Base-by-base conservation (phyloP, 2,329 filamentous ascomycete genomes). In the Pseudocercospora musae region DNA sequence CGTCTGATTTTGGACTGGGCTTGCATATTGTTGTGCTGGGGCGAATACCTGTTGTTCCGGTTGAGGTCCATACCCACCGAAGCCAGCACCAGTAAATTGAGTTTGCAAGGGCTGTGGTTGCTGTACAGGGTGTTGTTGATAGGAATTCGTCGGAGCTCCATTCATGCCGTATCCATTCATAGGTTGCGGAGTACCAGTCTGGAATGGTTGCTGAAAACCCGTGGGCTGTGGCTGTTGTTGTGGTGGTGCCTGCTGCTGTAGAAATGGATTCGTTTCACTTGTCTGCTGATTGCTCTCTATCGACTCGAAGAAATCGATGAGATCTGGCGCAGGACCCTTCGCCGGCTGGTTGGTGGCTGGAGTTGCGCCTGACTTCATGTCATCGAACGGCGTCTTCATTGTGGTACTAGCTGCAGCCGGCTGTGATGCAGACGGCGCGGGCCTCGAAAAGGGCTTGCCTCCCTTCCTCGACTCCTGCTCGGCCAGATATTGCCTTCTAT, bases 231-330 rank as follows among this genome's bases (percentile, higher is more conserved):
- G 73, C 56, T 72, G 75, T 46, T 69, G 70, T 40, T 68, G 71
- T 44, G 70, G 70, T 18, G 68, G 68, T 33, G 37, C 37, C 13
- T 70, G 64, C 23, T 67, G 65, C 52, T 65, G 66, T 23, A 68
- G 56, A 59, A 69, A 69, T 48, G 64, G 67, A 40, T 72, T 67
- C 52, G 77, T 76, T 31, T 72, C 74, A 74, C 78, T 76, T 1
- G 88, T 82, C 57, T 90, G 90, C 75, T 95, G 92, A 67, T 93
- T 92, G 73, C 92, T 87, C 72, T 97, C 93, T 71, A 96, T 96
- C 5, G 92, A 93, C 72, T 89, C 94, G 75, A 96, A 96, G 78
- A 96, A 97, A 79, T 94, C 95, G 73, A 96, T 98, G 64, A 96
- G 82, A 79, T 96, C 90, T 27, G 88, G 87, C 69, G 85, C 87